Base-by-base conservation (phyloP, 805 yeast genomes). In the Saturnispora besseyi region DNA sequence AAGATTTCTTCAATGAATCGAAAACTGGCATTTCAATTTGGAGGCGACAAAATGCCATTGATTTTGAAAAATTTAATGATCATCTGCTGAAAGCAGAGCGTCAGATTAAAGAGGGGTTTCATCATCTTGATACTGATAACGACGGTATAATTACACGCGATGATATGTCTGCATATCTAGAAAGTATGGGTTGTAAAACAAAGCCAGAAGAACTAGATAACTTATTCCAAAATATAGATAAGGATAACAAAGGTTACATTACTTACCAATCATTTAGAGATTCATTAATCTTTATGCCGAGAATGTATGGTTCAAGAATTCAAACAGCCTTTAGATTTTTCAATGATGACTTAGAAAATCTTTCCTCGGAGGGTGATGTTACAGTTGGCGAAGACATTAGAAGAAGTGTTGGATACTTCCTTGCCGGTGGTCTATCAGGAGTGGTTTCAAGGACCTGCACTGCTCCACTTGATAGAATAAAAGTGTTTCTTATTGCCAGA, bases 381-480 rank as follows among this genome's bases (percentile, higher is more conserved):
- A 83, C 95, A 0, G 74, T 91, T 34, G 82, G 84, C 41, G 81
- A 80, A 62, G 95, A 87, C 55, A 76, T 86, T 48, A 67, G 86
- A 45, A 81, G 84, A 61, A 96, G 96, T 31, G 75, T 88, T 53
- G 96, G 97, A 1, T 93, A 80, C 66, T 93, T 93, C 61, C 68
- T 90, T 32, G 96, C 96, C 1, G 99, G 99, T 37, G 99, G 99
- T 0, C 65, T 90, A 21, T 86, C 96, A 1, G 99, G 99, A 2
- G 99, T 91, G 2, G 84, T 93, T 4, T 88, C 96, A 12, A 80
- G 99, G 68, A 89, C 98, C 0, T 84, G 93, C 59, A 93, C 99
- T 0, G 99, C 98, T 0, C 99, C 99, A 10, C 87, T 93, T 55
- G 99, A 93, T 65, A 77, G 99, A 63, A 78, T 93, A 22, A 93